Base-by-base conservation (phyloP, 73 alveolate species). In the Symbiodinium pilosum region DNA sequence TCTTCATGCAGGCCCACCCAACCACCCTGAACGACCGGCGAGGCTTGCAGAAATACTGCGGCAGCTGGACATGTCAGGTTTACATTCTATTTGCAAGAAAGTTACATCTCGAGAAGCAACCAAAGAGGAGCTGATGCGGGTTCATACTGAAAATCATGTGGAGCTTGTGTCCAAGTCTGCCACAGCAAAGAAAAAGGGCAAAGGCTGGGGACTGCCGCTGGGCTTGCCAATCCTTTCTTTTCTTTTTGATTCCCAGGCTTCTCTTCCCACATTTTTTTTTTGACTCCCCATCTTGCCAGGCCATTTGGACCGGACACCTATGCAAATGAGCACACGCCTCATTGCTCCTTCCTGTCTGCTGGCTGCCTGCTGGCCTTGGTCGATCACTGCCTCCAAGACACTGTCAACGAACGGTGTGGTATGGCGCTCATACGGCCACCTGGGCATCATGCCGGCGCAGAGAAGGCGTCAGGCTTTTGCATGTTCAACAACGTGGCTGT, bases 371-470 rank as follows among this genome's bases (percentile, higher is more conserved):
- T 87, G 52, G 96, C 87, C 54, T 59, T 89, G 44, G 87, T 89
- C 87, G 86, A 89, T 40, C 87, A 89, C 73, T 89, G 96, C 52
- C 16, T 59, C 77, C 56, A 8, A 4, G 75, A 41, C n/a, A 39
- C 44, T 28, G 34, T 30, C 87, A 83, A 9, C 34, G 56, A 26
- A 9, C 14, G 32, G 40, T 87, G 94, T 43, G 96, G 96, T 43
- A 41, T 89, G 44, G 96, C 96, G 3, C 44, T 47, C 34, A 43
- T 99, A 83, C 99, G 99, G 20, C 99, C 99, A 0, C 99, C 99
- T 36, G 99, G 99, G 34, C 99, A 99, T 86, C 99, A 99, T 86
- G 99, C 99, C 16, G 99, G 99, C 51, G 84, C 99, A 88, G 95
- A 99, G 52, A 99, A 99, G 44, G 99, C 99, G 39, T 95, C 99